A percentile compares a stretch with the other conserved stretches of the same genome.
Evolutionary conservation across 176 grass and related monocot species (phyloP).

Genomic region (Oryza officinalis): DNA sequence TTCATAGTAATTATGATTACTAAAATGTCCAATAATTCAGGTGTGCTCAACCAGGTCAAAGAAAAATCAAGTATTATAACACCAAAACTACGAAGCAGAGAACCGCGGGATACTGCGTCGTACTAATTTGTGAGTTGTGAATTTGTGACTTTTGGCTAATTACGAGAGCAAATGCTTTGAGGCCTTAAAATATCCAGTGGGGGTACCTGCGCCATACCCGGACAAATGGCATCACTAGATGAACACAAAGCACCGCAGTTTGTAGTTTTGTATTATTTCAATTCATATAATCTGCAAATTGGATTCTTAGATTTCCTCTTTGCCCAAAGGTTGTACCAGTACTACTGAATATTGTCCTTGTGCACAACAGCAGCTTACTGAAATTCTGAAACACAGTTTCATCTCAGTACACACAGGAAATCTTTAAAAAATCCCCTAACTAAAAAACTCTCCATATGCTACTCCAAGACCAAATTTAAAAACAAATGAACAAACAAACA

Average conservation of each 20-base stretch:
- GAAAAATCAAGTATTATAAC: slow-evolving; percentile 1
- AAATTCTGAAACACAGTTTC: neutral
- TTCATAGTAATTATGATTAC: neutral
- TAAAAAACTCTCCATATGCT: neutral
- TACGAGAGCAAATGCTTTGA: slow-evolving; percentile 11
- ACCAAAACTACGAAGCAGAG: neutral
- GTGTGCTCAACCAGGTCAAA: slow-evolving; percentile 11
- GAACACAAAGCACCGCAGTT: neutral
- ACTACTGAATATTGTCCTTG: neutral
- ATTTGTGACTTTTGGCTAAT: slow-evolving; percentile 5
- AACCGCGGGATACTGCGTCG: neutral
- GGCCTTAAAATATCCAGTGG: neutral
- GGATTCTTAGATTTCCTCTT: neutral
- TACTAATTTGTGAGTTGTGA: neutral
- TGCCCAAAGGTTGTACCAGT: neutral
- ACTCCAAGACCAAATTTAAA: neutral
- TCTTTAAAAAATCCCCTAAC: neutral
- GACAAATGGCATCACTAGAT: neutral
- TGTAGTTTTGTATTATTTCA: slow-evolving; percentile 15
- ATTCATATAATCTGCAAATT: neutral
- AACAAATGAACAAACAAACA: slow-evolving; percentile 9
- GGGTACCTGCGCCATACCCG: neutral
- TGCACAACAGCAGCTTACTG: slow-evolving; percentile 4
- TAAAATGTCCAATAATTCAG: neutral
- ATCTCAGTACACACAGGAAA: neutral